These are phyloP conservation scores for Arachis monticola DNA, from an alignment of 331 rosid species.

Conservation along the genomic window DNA sequence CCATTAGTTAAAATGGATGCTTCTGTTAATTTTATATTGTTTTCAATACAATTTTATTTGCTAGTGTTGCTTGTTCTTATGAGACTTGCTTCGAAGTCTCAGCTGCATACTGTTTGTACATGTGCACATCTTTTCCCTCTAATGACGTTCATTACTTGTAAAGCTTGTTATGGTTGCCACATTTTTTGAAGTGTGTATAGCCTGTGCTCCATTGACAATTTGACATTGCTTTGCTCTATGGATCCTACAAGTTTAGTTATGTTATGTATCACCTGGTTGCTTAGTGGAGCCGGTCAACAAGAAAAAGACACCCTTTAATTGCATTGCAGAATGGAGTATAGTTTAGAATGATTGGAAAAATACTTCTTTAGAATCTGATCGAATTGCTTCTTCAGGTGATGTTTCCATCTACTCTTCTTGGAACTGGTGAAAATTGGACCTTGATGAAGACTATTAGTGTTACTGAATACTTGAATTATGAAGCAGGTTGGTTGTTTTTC, in stretches of 20 bases:
- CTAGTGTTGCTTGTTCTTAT: neutral
- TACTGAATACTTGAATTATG: conserved; percentile 93
- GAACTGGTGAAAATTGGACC: conserved; percentile 93
- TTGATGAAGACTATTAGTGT: conserved; percentile 97
- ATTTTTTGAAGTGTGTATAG: neutral
- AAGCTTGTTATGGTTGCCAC: conserved; percentile 9
- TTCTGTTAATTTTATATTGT: conserved; percentile 8
- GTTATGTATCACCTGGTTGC: conserved; percentile 26
- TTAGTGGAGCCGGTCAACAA: conserved; percentile 14
- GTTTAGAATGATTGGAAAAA: conserved; percentile 15
- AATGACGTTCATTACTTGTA: neutral
- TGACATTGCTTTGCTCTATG: neutral
- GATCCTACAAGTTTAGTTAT: neutral
- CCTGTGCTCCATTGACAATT: conserved; percentile 11
- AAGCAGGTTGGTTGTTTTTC: conserved; percentile 68
- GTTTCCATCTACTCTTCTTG: conserved; percentile 94
- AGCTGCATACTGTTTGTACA: neutral
- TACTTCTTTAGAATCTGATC: conserved; percentile 19
- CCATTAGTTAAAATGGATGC: conserved; percentile 11
- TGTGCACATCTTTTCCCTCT: neutral
- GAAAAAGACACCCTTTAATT: conserved; percentile 5
- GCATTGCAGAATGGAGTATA: conserved; percentile 6
- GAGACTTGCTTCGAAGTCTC: neutral
- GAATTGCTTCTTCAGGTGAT: conserved; percentile 68
- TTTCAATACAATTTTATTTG: conserved; percentile 2